A percentile compares a stretch with the other conserved stretches of the same genome.
Conservation (phyloP, 441 rosid species). For the California macrophylla region DNA sequence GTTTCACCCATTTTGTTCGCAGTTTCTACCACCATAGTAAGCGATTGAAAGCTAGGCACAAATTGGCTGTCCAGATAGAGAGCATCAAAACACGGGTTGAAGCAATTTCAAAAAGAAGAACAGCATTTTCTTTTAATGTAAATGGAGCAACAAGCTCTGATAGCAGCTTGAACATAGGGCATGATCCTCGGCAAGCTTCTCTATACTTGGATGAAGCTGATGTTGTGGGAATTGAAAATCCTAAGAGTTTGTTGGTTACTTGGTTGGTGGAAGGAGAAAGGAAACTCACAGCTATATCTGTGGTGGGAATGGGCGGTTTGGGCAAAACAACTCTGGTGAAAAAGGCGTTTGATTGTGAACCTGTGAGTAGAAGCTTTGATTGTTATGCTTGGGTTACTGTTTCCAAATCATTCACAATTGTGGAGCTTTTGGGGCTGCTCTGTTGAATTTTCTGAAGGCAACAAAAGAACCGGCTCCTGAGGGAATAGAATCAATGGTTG, state of each 20-base stretch:
- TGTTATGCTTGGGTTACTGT: constrained; percentile 12
- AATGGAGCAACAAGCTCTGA: constrained; percentile 2
- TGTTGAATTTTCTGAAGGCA: constrained; percentile 2
- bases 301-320: constrained; percentile 16
- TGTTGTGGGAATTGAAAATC: constrained; percentile 14
- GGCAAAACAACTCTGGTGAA: constrained; percentile 15
- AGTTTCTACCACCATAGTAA: background rate
- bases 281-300: constrained; percentile 7
- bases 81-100: background rate
- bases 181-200: constrained; percentile 13
- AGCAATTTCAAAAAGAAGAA: background rate
- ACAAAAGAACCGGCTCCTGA: constrained; percentile 7
- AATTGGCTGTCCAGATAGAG: constrained; percentile 4
- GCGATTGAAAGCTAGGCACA: constrained; percentile 9
- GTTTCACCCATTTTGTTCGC: background rate
- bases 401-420: background rate
- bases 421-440: constrained; percentile 11
- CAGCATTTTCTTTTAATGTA: background rate
- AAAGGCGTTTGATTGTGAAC: constrained; percentile 9
- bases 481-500: constrained; percentile 10
- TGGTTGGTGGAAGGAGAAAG: constrained; percentile 2
- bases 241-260: background rate
- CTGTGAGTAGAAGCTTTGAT: constrained; percentile 11
- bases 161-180: background rate
- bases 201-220: constrained; percentile 4